These are phyloP conservation scores for Scheffersomyces illinoinensis DNA, from an alignment of 1,139 yeast genomes.

Conservation along the genomic window DNA sequence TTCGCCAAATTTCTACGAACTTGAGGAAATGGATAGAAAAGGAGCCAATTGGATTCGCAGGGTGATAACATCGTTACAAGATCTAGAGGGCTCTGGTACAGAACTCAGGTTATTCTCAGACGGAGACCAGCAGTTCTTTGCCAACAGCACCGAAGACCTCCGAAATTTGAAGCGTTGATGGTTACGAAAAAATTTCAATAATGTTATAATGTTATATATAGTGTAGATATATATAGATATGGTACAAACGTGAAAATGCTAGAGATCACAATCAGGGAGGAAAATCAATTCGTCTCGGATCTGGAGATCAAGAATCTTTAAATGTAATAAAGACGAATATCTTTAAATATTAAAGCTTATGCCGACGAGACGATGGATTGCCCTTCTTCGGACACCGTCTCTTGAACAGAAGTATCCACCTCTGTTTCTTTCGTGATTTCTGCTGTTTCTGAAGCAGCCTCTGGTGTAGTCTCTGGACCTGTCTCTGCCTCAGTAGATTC, in stretches of 20 bases:
- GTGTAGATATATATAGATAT: not conserved
- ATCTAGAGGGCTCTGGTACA: constrained; percentile 40
- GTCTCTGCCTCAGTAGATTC: not conserved
- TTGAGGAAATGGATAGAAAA: constrained; percentile 43
- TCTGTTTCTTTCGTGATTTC: not conserved
- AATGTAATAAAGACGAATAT: not conserved
- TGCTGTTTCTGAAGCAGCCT: not conserved
- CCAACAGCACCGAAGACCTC: constrained; percentile 9
- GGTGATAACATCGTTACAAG: constrained; percentile 35
- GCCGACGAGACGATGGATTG: not conserved
- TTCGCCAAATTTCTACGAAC: constrained; percentile 32
- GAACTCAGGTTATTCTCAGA: constrained; percentile 39
- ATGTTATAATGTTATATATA: not conserved
- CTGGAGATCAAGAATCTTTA: not conserved
- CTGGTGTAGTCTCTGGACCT: not conserved
- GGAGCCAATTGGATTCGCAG: constrained; percentile 54
- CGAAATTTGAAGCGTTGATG: not conserved
- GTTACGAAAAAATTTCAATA: not conserved
- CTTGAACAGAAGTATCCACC: not conserved
- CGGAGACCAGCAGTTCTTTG: constrained; percentile 35
- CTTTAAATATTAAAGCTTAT: not conserved
- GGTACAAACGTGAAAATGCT: not conserved
- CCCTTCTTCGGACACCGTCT: not conserved
- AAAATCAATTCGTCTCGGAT: not conserved
- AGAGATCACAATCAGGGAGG: not conserved